These are phyloP conservation scores for Cordyceps fumosorosea DNA, from an alignment of 2,329 filamentous ascomycete species.

Conservation along the genomic window DNA sequence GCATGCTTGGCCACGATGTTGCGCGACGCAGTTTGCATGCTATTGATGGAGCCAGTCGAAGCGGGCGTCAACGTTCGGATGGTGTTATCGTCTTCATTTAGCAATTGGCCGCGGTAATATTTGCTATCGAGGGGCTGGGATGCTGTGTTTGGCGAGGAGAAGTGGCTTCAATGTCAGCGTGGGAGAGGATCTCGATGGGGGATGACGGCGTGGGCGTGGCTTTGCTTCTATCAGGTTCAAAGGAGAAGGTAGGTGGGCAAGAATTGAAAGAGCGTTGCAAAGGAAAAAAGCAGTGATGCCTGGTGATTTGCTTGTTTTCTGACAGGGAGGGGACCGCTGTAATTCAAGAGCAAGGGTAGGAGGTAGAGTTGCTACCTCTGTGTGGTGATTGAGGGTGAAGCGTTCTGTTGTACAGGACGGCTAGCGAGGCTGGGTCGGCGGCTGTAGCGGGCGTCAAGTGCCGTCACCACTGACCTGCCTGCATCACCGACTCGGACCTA, in stretches of 20 bases:
- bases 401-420: neutral
- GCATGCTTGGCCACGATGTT: constrained; percentile 23
- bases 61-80: constrained; percentile 31
- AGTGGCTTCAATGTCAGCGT: constrained; percentile 1
- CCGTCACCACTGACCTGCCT: neutral
- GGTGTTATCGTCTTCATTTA: constrained; percentile 26
- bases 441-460: neutral
- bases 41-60: constrained; percentile 34
- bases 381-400: neutral
- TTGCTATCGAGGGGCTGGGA: constrained; percentile 13
- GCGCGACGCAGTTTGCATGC: constrained; percentile 27
- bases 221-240: neutral
- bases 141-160: constrained; percentile 1
- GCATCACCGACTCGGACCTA: neutral
- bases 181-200: neutral
- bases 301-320: neutral
- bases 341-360: constrained; percentile 3
- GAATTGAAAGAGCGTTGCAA: neutral
- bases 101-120: constrained; percentile 18
- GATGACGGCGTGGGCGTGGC: neutral
- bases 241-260: neutral
- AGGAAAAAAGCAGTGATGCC: neutral
- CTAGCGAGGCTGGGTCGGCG: neutral
- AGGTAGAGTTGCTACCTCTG: neutral
- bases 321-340: constrained; percentile 7